These are phyloP conservation scores for Artomyces pyxidatus DNA, from an alignment of 768 basidiomycete species.

Conservation along the genomic window DNA sequence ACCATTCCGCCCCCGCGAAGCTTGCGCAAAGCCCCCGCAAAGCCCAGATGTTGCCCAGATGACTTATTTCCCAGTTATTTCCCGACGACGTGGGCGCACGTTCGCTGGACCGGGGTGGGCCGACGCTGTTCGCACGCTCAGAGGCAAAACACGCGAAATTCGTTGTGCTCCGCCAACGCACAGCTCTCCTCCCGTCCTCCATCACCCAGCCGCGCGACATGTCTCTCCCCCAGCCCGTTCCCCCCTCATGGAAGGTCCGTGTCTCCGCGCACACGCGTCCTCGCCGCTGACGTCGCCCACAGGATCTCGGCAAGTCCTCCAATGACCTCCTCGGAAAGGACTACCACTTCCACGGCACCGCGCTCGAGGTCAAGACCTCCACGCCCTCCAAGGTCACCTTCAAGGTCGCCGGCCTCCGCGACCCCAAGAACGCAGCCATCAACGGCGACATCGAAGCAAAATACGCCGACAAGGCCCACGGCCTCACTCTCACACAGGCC, in stretches of 20 bases:
- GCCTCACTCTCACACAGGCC: conserved; percentile 87
- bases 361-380: conserved; percentile 82
- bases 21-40: too few relatives aligned
- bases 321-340: conserved; percentile 91
- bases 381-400: conserved; percentile 87
- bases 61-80: too few relatives aligned
- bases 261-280: background rate
- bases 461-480: conserved; percentile 85
- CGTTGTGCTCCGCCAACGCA: background rate
- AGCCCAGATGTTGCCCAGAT: too few relatives aligned
- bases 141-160: background rate
- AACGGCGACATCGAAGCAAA: conserved; percentile 92
- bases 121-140: too few relatives aligned
- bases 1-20: too few relatives aligned
- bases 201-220: too few relatives aligned
- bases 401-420: conserved; percentile 82
- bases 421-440: conserved; percentile 68
- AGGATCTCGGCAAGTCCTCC: conserved; percentile 97
- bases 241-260: conserved; percentile 89
- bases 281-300: conserved; percentile 6
- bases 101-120: too few relatives aligned
- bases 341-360: conserved; percentile 68
- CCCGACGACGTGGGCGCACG: too few relatives aligned
- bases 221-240: conserved; percentile 93
- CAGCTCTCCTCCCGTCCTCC: background rate